Evolutionary conservation across 2,329 filamentous ascomycete species (phyloP), one percentile per base, ranked within the genome.

Genomic region (Claviceps sorghi): DNA sequence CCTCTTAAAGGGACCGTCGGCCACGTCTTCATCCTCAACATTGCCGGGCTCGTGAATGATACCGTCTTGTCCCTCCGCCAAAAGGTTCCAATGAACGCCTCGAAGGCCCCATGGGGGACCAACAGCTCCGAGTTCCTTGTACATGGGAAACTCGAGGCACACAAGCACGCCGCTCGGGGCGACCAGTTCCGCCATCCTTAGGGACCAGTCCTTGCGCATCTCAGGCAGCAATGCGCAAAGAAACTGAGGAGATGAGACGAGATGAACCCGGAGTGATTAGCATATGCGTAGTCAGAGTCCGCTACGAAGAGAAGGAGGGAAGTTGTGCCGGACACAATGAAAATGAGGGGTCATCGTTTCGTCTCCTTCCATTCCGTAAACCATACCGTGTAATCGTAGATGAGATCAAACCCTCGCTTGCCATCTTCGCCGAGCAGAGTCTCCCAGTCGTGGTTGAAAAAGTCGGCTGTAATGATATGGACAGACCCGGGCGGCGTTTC

Each of bases 51-150:
- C 49, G 7, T 41, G 26, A 13, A 54, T 49, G 11, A 51, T 40
- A 2, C 52, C 52, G 46, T 54, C 36, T 50, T 17, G 47, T 21
- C 52, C 52, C 52, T 44, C 38, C 13, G 49, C 52, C 19, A 54
- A 34, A 30, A 54, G 41, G 17, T 52, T 52, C 52, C 49, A 54
- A 19, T 52, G 45, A 1, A 54, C 49, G 10, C 52, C 49, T 15
- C 46, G 40, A 13, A 54, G 44, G 17, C 52, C 52, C 49, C 52
- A 54, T 19, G 52, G 52, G 1, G 36, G 36, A 38, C 52, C 52
- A 32, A 34, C 41, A n/a, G 52, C 36, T 5, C 17, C 15, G 36
- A 38, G 36, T 8, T 38, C 17, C 36, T 38, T 38, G 36, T 38
- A 38, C 36, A 38, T 38, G 17, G 36, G 36, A 8, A 38, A 38